Evolutionary conservation across 345 rosid genomes (phyloP), one percentile per base, ranked within the genome.

Genomic region (Acer campestre): DNA sequence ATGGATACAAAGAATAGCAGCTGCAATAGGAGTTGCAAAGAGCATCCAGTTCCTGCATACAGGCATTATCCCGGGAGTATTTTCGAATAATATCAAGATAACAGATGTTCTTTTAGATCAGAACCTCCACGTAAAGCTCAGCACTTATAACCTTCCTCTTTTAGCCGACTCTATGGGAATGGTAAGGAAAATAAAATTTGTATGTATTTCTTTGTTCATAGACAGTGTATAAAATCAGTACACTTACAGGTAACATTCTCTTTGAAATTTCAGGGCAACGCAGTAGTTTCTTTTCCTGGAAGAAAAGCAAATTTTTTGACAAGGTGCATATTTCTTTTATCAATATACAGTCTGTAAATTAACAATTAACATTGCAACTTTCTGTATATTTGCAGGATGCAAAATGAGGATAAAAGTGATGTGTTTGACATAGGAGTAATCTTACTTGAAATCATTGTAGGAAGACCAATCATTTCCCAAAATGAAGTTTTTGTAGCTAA

Each of bases 11-110:
- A 79, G 95, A 72, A 79, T 91, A 70, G 79, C 79, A 53, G 87
- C 86, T 38, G 86, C 82, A 9, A 83, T 83, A 63, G 91, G 81
- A 75, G 81, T 89, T 10, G 84, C 85, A 58, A 89, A 83, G 83
- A 89, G 89, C 3, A 69, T 89, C 59, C 89, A 88, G 79, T 91
- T 89, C 79, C 88, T 91, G 63, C 90, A 91, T 67, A 86, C 88
- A 0, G 90, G 94, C 63, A 86, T 82, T 55, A 80, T 89, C 11
- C 95, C 93, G 1, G 93, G 91, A 27, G 73, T 88, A 17, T 82
- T 77, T 67, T 79, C 86, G 4, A 86, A 85, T 65, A 78, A 78
- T 73, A 68, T 91, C 70, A 91, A 86, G 83, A 89, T 86, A 71
- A 88, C 93, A 31, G 93, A 91, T 75, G 82, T 85, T 72, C 38